Percentiles rank a stretch among this genome's conserved stretches.
Conservation (phyloP, 176 grass and related monocot species). For the Aegilops sharonensis region DNA sequence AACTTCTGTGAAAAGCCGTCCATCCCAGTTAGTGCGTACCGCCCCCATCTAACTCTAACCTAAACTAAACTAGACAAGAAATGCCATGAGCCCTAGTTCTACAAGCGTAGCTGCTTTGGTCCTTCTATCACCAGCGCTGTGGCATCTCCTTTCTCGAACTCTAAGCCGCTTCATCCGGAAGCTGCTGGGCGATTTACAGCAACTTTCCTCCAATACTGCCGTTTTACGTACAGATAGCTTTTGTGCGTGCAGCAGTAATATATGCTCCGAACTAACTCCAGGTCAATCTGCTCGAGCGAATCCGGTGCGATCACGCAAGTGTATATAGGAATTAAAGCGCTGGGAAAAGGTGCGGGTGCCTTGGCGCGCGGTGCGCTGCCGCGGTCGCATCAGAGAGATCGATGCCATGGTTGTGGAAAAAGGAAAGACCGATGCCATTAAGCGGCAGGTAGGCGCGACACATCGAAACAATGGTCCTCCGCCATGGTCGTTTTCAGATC, state of each 20-base stretch:
- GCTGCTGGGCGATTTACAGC: background rate
- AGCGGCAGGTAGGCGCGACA: background rate
- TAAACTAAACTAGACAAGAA: constrained; percentile 24
- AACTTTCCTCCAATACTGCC: background rate
- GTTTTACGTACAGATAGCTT: constrained; percentile 23
- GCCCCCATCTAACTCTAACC: background rate
- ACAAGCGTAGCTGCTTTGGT: constrained; percentile 1
- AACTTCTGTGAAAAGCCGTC: background rate
- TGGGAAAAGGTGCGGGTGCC: background rate
- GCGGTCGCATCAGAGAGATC: constrained; percentile 1
- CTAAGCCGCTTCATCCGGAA: background rate
- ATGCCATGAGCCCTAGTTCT: background rate
- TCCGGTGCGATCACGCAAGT: background rate
- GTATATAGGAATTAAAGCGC: background rate
- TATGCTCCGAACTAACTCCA: background rate
- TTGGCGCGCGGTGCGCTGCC: too few species aligned
- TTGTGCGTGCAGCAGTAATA: background rate
- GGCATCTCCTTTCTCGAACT: background rate
- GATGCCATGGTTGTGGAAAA: background rate
- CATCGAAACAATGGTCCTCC: background rate
- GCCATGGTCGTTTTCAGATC: background rate
- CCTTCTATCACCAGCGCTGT: background rate
- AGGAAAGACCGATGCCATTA: background rate
- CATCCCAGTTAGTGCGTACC: constrained; percentile 3
- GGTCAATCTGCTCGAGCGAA: background rate